Conservation (phyloP, 2,329 filamentous ascomycete genomes). For the Cryphonectria radicalis region DNA sequence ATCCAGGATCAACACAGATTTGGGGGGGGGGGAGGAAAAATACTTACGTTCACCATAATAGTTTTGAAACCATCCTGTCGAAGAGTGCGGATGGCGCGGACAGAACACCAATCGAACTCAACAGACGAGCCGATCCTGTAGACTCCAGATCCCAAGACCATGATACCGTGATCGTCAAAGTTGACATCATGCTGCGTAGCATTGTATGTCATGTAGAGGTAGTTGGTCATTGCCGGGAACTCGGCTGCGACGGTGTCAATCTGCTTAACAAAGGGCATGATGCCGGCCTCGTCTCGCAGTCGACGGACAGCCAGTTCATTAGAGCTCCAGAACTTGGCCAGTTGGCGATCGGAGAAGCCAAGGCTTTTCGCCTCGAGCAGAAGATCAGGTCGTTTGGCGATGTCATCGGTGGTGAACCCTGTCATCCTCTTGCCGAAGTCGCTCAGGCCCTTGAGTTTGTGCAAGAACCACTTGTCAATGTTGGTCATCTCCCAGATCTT, state of each 20-base stretch:
- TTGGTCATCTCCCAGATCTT: conserved; percentile 98
- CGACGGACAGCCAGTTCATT: conserved; percentile 90
- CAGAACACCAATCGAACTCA: conserved; percentile 99
- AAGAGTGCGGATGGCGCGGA: conserved; percentile 88
- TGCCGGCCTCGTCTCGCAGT: conserved; percentile 81
- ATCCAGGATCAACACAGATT: too few species aligned
- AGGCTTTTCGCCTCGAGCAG: conserved; percentile 88
- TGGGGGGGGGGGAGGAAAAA: too few species aligned
- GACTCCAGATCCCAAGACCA: conserved; percentile 95
- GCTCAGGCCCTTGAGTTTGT: conserved; percentile 86
- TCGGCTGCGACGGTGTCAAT: conserved; percentile 98
- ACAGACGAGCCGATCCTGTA: conserved; percentile 98
- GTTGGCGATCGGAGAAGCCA: conserved; percentile 90
- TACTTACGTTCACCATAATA: conserved; percentile 78
- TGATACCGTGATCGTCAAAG: conserved; percentile 89
- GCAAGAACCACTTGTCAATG: conserved; percentile 98
- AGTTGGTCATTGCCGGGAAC: conserved; percentile 93
- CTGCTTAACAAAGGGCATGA: conserved; percentile 92
- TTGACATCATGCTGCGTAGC: conserved; percentile 80
- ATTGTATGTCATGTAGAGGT: conserved; percentile 96
- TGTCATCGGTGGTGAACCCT: conserved; percentile 66
- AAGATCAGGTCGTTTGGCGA: conserved; percentile 65
- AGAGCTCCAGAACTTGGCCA: conserved; percentile 92
- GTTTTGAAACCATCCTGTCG: conserved; percentile 87
- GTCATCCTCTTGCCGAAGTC: conserved; percentile 84